A percentile compares a stretch with the other conserved stretches of the same genome.
These are phyloP conservation scores for Canavalia ensiformis DNA, from an alignment of 306 rosid species.

Conservation along the genomic window DNA sequence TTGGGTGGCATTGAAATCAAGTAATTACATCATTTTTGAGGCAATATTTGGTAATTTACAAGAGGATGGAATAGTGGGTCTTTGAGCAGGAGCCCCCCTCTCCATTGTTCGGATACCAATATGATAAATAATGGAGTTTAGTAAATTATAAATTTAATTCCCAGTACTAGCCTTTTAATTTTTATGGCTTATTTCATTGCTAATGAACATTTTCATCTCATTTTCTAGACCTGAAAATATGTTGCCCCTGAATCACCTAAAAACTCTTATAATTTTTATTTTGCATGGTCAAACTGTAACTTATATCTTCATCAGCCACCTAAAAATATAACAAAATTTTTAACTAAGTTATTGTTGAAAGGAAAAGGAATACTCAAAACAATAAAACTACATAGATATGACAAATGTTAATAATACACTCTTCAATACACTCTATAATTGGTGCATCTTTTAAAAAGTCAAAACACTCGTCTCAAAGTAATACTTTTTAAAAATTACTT, in stretches of 20 bases:
- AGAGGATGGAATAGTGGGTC: neutral
- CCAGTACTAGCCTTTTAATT: neutral
- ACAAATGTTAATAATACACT: no score
- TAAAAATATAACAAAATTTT: neutral
- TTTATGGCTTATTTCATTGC: neutral
- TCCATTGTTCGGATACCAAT: no score
- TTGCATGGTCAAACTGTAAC: neutral
- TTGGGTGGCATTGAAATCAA: no score
- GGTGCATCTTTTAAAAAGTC: no score
- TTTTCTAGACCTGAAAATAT: neutral
- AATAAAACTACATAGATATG: no score
- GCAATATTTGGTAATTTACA: conserved; percentile 11
- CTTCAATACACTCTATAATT: no score
- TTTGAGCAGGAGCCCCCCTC: neutral
- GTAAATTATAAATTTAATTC: neutral
- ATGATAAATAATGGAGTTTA: neutral
- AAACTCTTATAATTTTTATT: neutral
- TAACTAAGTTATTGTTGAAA: neutral
- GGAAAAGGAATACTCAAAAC: neutral
- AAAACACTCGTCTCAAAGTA: no score
- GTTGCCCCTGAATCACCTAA: neutral
- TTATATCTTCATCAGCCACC: neutral
- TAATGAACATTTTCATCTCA: neutral
- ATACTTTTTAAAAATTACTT: no score
- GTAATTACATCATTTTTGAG: neutral